These are phyloP conservation scores for Mycosphaerella sp. DNA, from an alignment of 2,329 filamentous ascomycete genomes.

Conservation along the genomic window DNA sequence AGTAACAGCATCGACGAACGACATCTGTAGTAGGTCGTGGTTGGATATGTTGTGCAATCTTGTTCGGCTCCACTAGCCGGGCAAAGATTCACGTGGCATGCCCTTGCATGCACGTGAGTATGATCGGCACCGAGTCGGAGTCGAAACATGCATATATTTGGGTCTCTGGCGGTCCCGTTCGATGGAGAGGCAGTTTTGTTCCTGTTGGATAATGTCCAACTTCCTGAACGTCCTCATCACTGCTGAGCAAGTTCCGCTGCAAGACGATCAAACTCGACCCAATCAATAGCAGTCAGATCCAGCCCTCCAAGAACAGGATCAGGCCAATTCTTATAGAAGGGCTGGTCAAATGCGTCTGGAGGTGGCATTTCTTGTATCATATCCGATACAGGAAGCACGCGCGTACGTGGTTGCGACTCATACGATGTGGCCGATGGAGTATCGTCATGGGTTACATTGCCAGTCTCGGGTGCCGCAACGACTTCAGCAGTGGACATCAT, in stretches of 20 bases:
- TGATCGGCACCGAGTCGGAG: constrained; percentile 10
- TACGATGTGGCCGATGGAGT: not conserved
- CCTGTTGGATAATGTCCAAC: not conserved
- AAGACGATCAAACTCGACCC: constrained; percentile 26
- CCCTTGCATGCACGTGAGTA: not conserved
- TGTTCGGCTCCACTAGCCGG: constrained; percentile 5
- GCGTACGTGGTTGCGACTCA: constrained; percentile 8
- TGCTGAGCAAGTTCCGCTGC: constrained; percentile 24
- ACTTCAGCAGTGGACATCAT: not conserved
- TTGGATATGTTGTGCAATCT: constrained; percentile 1
- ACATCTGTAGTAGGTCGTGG: not conserved
- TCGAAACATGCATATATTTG: constrained; percentile 1
- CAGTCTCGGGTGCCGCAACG: constrained; percentile 2
- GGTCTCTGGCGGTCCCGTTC: not conserved
- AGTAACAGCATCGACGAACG: not conserved
- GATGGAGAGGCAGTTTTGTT: not conserved
- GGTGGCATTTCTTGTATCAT: constrained; percentile 10
- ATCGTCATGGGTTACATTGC: not conserved
- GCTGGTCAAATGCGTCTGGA: constrained; percentile 5
- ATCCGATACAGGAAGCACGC: constrained; percentile 14
- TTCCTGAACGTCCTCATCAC: not conserved
- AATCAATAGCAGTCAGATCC: constrained; percentile 25
- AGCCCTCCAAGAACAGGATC: constrained; percentile 18
- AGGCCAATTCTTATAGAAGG: constrained; percentile 7
- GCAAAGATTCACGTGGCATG: not conserved